Evolutionary conservation across 352 stramenopile genomes (phyloP).

Genomic region (Phytophthora kernoviae): DNA sequence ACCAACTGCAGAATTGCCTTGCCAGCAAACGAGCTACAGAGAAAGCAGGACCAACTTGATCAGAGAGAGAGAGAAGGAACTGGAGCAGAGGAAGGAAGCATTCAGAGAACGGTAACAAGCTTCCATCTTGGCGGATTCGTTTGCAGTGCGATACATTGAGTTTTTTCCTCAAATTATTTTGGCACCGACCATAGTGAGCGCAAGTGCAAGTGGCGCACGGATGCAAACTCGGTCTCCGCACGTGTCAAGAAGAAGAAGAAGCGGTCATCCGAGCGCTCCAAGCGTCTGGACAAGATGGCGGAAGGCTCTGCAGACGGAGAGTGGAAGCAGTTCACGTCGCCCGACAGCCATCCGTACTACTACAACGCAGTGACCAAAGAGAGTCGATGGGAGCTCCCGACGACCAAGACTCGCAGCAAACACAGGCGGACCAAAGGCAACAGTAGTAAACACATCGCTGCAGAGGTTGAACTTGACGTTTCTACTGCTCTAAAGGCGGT

Average conservation of each 20-base stretch:
- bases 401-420: conserved; percentile 14
- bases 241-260: conserved; percentile 34
- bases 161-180: too few relatives aligned
- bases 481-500: too few relatives aligned
- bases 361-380: conserved; percentile 69
- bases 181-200: background rate
- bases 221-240: background rate
- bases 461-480: conserved; percentile 7
- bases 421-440: conserved; percentile 11
- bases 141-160: too few relatives aligned
- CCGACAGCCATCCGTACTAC: conserved; percentile 65
- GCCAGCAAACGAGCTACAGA: too few relatives aligned
- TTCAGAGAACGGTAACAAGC: too few relatives aligned
- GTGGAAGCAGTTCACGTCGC: conserved; percentile 64
- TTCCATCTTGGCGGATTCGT: too few relatives aligned
- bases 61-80: too few relatives aligned
- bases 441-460: conserved; percentile 3
- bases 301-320: conserved; percentile 16
- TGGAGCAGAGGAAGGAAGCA: too few relatives aligned
- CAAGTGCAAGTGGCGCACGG: background rate
- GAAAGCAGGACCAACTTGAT: too few relatives aligned
- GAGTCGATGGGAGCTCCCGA: conserved; percentile 65
- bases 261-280: conserved; percentile 16
- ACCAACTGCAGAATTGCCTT: too few relatives aligned
- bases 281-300: conserved; percentile 6